Evolutionary conservation across 2,329 filamentous ascomycete species (phyloP).

Genomic region (Grosmannia serpens): DNA sequence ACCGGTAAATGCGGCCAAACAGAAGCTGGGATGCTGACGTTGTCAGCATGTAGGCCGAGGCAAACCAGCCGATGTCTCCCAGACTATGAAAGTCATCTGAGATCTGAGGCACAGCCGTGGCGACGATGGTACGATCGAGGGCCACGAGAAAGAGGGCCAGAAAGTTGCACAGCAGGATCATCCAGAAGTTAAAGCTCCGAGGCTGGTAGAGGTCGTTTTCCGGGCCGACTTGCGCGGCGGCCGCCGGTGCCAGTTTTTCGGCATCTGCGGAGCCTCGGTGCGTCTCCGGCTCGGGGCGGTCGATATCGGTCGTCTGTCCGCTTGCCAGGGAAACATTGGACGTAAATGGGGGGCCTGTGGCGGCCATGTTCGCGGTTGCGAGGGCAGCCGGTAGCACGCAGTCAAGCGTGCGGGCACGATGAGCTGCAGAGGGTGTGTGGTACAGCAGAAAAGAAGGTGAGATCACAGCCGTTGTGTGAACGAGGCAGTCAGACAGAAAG

Average conservation of each 20-base stretch:
- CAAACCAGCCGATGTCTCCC: slow-evolving; percentile 54
- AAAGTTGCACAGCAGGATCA: slow-evolving; percentile 41
- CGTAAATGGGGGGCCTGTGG: not conserved
- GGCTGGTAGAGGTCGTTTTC: slow-evolving; percentile 34
- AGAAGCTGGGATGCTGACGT: slow-evolving; percentile 42
- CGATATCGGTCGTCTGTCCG: slow-evolving; percentile 4
- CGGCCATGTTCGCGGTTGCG: not conserved
- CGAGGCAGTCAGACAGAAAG: not conserved
- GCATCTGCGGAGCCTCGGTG: slow-evolving; percentile 12
- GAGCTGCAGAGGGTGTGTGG: not conserved
- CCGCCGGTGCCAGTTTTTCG: slow-evolving; percentile 15
- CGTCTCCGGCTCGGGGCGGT: not conserved
- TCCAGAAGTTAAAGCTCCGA: slow-evolving; percentile 42
- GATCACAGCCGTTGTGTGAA: not conserved
- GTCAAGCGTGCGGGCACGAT: not conserved
- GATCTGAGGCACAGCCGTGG: slow-evolving; percentile 42
- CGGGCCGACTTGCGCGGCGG: slow-evolving; percentile 6
- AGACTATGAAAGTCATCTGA: slow-evolving; percentile 46
- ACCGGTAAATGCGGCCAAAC: slow-evolving; percentile 43
- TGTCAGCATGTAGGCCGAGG: slow-evolving; percentile 48
- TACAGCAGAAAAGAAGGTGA: not conserved
- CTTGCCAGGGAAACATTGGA: not conserved
- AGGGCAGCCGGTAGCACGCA: not conserved
- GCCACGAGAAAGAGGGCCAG: slow-evolving; percentile 46
- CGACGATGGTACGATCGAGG: slow-evolving; percentile 45